phyloP scores from a whole-genome alignment of 306 rosid species.

The Begonia masoniana region DNA sequence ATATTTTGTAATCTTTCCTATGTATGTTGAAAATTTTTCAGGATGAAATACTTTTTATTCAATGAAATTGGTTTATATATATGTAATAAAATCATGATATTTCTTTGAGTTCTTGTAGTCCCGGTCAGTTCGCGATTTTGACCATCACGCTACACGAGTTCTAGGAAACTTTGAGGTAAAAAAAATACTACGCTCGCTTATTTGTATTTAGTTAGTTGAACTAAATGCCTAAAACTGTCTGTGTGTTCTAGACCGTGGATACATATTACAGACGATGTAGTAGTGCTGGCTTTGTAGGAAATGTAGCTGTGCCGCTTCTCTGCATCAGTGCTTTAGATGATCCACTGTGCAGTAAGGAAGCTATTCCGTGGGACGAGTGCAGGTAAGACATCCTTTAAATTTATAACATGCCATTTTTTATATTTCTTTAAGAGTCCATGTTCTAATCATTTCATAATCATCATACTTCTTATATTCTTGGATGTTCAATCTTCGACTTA shows the following conservation, averaged over 20 bases:
- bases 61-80: no score
- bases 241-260: conserved; percentile 49
- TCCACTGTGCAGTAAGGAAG: conserved; percentile 84
- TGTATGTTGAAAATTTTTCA: no score
- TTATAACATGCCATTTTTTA: not conserved
- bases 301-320: conserved; percentile 68
- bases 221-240: not conserved
- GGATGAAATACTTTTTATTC: no score
- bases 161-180: conserved; percentile 52
- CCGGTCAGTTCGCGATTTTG: conserved; percentile 44
- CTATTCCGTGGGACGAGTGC: conserved; percentile 99
- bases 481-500: no score
- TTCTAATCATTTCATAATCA: not conserved
- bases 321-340: conserved; percentile 84
- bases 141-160: conserved; percentile 38
- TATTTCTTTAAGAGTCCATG: not conserved
- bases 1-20: no score
- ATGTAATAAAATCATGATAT: not conserved
- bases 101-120: conserved; percentile 19
- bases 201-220: not conserved
- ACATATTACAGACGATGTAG: conserved; percentile 74
- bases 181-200: not conserved
- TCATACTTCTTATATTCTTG: no score
- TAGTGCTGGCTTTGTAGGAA: conserved; percentile 56
- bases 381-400: conserved; percentile 23